phyloP scores from a whole-genome alignment of 2,329 filamentous ascomycete species.

The Botrytis aclada region DNA sequence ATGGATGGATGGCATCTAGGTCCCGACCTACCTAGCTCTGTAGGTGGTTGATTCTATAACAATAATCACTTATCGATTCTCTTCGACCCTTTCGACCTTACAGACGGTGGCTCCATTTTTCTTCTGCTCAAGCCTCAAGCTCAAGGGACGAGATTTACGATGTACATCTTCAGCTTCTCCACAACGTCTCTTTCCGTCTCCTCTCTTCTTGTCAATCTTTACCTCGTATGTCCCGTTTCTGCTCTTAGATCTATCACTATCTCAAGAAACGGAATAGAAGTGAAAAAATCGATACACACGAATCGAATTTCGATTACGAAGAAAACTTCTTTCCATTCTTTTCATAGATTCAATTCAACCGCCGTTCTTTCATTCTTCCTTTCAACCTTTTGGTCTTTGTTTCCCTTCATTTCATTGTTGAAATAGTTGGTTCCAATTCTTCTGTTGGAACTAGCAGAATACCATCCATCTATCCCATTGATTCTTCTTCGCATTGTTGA shows the following conservation, averaged over 20 bases:
- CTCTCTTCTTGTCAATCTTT: constrained; percentile 13
- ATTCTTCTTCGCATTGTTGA: background rate
- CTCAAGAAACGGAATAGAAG: background rate
- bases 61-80: background rate
- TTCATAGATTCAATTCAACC: background rate
- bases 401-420: background rate
- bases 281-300: background rate
- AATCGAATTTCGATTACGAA: background rate
- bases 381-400: background rate
- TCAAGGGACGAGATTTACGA: background rate
- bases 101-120: background rate
- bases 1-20: background rate
- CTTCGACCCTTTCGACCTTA: background rate
- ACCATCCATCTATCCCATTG: background rate
- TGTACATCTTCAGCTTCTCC: constrained; percentile 2
- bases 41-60: too few species aligned
- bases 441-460: background rate
- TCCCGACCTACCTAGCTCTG: background rate
- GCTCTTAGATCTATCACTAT: background rate
- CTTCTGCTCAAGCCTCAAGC: background rate
- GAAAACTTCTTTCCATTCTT: background rate
- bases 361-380: background rate
- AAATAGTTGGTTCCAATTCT: background rate
- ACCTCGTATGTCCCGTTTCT: background rate
- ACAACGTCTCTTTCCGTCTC: background rate